Conservation (phyloP, 768 basidiomycete species). For the Amanita pallidorosea region DNA sequence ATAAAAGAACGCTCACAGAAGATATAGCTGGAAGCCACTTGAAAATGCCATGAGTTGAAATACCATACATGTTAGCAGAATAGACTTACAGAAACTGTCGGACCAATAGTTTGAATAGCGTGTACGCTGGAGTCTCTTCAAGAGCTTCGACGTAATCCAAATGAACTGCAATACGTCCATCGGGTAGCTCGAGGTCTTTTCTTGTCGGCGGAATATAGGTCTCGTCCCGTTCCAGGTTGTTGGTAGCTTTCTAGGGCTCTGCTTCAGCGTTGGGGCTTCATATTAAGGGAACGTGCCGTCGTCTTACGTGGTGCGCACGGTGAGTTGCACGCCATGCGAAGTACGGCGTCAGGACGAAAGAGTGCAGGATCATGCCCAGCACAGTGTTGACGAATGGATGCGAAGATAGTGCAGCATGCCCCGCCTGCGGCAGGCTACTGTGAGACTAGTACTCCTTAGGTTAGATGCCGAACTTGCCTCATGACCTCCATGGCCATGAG, state of each 20-base stretch:
- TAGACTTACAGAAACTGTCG: slow-evolving; percentile 35
- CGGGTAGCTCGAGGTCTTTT: slow-evolving; percentile 31
- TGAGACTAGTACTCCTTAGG: not conserved
- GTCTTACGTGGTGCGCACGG: slow-evolving; percentile 50
- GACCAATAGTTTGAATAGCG: slow-evolving; percentile 36
- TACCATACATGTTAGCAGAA: not conserved
- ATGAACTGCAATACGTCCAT: slow-evolving; percentile 26
- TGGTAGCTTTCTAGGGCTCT: slow-evolving; percentile 27
- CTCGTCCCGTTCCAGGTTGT: slow-evolving; percentile 60
- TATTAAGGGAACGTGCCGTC: not conserved
- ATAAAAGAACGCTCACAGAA: slow-evolving; percentile 21
- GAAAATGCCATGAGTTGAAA: not conserved
- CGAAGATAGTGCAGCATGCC: slow-evolving; percentile 37
- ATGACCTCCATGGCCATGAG: slow-evolving; percentile 21
- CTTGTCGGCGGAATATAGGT: slow-evolving; percentile 48
- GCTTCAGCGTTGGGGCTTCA: not conserved
- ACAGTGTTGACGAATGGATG: slow-evolving; percentile 23
- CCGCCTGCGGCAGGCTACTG: slow-evolving; percentile 22
- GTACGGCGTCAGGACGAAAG: slow-evolving; percentile 43
- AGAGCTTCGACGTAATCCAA: slow-evolving; percentile 36
- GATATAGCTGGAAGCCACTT: slow-evolving; percentile 35
- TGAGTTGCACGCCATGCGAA: slow-evolving; percentile 61
- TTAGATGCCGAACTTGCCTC: slow-evolving; percentile 20
- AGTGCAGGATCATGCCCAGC: slow-evolving; percentile 31
- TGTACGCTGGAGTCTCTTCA: slow-evolving; percentile 40